Evolutionary conservation across 2,329 filamentous ascomycete species (phyloP).

Genomic region (Pestalotiopsis sp.): DNA sequence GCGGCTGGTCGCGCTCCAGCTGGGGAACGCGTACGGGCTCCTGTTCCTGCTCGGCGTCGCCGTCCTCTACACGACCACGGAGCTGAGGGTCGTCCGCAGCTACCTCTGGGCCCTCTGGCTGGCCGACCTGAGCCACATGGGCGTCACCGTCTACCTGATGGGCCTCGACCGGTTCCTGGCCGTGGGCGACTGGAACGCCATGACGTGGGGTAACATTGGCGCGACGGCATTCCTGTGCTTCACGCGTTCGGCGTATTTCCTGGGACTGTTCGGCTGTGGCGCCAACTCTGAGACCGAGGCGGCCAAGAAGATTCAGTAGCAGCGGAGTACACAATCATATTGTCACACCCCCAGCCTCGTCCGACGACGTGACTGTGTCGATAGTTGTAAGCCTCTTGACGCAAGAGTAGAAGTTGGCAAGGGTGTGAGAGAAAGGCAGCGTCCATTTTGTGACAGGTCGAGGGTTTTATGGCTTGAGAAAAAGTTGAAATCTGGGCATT

Average conservation of each 20-base stretch:
- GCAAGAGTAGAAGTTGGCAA: neutral
- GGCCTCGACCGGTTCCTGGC: constrained; percentile 57
- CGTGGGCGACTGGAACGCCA: constrained; percentile 65
- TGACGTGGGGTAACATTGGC: constrained; percentile 75
- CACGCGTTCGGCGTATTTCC: neutral
- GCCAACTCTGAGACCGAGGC: neutral
- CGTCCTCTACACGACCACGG: constrained; percentile 65
- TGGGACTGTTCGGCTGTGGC: neutral
- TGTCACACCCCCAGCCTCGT: neutral
- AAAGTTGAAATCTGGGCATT: too few relatives aligned
- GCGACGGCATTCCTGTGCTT: constrained; percentile 45
- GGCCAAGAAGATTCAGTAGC: neutral
- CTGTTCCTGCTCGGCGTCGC: constrained; percentile 66
- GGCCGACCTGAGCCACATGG: constrained; percentile 71
- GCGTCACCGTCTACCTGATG: constrained; percentile 61
- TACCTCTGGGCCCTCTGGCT: constrained; percentile 69
- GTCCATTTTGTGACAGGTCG: too few relatives aligned
- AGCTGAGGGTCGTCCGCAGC: constrained; percentile 66
- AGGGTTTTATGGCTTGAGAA: too few relatives aligned
- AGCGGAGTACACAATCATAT: neutral
- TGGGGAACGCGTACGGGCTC: constrained; percentile 72
- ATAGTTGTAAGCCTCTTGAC: neutral
- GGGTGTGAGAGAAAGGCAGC: too few relatives aligned
- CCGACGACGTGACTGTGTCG: neutral
- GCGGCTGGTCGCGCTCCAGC: constrained; percentile 65